Evolutionary conservation across 140 eudicot genomes (phyloP).

Genomic region (Bidens hawaiensis): DNA sequence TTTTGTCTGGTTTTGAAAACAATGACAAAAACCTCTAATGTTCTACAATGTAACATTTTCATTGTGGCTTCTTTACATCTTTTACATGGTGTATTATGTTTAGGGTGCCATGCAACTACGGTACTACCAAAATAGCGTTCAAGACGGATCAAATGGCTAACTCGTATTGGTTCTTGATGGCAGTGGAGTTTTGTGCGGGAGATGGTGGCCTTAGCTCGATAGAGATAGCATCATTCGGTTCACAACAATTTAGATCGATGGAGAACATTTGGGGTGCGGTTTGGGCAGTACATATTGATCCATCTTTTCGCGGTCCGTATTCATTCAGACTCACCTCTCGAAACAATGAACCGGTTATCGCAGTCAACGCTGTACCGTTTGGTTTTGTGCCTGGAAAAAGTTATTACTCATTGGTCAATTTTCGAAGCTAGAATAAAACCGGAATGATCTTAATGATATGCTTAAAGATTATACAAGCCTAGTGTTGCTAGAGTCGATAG

Average conservation of each 20-base stretch:
- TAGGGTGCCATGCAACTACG: constrained; percentile 43
- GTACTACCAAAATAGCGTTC: constrained; percentile 23
- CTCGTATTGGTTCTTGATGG: constrained; percentile 35
- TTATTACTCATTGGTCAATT: constrained; percentile 27
- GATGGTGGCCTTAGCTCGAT: constrained; percentile 32
- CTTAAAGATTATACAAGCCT: constrained; percentile 4
- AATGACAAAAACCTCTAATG: background rate
- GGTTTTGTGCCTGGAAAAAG: constrained; percentile 24
- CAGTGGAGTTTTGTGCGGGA: constrained; percentile 33
- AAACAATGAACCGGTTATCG: constrained; percentile 19
- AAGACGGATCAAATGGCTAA: constrained; percentile 24
- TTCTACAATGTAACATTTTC: background rate
- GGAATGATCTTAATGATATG: constrained; percentile 11
- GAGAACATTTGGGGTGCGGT: constrained; percentile 50
- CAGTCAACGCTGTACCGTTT: constrained; percentile 20
- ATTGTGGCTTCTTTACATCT: background rate
- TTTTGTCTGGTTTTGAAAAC: too few relatives aligned
- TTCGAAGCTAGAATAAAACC: constrained; percentile 19
- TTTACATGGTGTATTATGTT: background rate
- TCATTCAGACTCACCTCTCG: constrained; percentile 23
- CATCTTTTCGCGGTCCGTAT: constrained; percentile 33
- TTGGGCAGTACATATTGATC: constrained; percentile 31
- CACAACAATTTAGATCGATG: constrained; percentile 28
- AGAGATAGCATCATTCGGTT: constrained; percentile 17
- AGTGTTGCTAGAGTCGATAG: background rate